A percentile compares a stretch with the other conserved stretches of the same genome.
These are phyloP conservation scores for Pyrenophora teres DNA, from an alignment of 2,329 filamentous ascomycete genomes.

Conservation along the genomic window DNA sequence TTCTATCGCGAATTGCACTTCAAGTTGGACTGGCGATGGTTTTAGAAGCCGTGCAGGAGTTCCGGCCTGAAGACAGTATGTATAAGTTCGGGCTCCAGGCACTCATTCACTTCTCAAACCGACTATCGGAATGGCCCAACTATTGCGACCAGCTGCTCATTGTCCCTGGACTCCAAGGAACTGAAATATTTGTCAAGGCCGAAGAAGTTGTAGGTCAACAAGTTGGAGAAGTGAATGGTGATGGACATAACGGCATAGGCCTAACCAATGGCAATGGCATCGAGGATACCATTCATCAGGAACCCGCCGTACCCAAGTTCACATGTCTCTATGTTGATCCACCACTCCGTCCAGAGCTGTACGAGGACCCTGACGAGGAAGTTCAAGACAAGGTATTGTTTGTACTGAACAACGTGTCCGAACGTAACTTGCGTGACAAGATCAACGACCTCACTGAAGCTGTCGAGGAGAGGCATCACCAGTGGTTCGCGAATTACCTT, in stretches of 20 bases:
- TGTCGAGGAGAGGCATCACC: constrained; percentile 79
- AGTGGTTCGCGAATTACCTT: constrained; percentile 95
- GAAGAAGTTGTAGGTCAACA: constrained; percentile 76
- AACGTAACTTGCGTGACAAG: constrained; percentile 83
- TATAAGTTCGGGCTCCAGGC: constrained; percentile 98
- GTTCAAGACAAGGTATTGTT: constrained; percentile 94
- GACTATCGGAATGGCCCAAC: constrained; percentile 91
- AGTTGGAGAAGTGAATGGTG: constrained; percentile 61
- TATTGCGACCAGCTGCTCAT: constrained; percentile 86
- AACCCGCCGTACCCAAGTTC: constrained; percentile 73
- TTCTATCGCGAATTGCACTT: constrained; percentile 86
- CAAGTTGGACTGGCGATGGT: constrained; percentile 98
- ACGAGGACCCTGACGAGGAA: constrained; percentile 82
- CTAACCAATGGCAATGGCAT: constrained; percentile 70
- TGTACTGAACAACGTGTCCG: constrained; percentile 93
- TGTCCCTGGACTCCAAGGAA: constrained; percentile 80
- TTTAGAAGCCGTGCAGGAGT: constrained; percentile 89
- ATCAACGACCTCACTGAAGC: constrained; percentile 79
- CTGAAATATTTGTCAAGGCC: constrained; percentile 81
- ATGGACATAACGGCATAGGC: constrained; percentile 52
- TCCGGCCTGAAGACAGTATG: constrained; percentile 83
- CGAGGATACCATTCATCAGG: constrained; percentile 64
- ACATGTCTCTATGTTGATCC: constrained; percentile 77
- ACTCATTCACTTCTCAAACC: constrained; percentile 80
- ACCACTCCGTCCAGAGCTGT: constrained; percentile 64